These are phyloP conservation scores for Saccharomyces hybrid DNA, from an alignment of 1,139 yeast genomes.

Conservation along the genomic window DNA sequence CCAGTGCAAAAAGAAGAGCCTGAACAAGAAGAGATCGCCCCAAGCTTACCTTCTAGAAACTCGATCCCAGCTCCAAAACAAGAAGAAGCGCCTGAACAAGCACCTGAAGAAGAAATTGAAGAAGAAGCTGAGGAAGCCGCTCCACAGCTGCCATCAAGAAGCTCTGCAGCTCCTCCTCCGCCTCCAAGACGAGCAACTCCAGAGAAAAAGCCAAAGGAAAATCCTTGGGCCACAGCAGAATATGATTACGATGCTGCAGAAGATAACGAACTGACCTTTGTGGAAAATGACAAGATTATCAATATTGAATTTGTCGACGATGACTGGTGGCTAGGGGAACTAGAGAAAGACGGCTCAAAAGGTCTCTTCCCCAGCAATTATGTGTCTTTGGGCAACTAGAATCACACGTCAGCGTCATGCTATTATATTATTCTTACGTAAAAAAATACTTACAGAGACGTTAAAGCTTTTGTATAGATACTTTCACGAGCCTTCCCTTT, in stretches of 20 bases:
- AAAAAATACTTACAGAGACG: not conserved
- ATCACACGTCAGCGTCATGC: not conserved
- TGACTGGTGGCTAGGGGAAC: constrained; percentile 94
- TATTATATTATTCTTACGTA: not conserved
- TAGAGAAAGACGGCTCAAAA: constrained; percentile 51
- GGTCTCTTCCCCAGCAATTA: constrained; percentile 91
- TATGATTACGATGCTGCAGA: constrained; percentile 85
- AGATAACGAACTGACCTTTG: constrained; percentile 78
- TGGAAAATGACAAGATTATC: constrained; percentile 71
- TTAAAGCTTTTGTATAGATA: not conserved
- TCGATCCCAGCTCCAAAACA: constrained; percentile 1
- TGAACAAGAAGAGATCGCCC: constrained; percentile 22
- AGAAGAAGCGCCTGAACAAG: constrained; percentile 11
- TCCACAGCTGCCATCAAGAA: constrained; percentile 13
- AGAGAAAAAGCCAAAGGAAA: constrained; percentile 29
- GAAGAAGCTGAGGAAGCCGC: constrained; percentile 6
- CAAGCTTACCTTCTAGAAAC: constrained; percentile 14
- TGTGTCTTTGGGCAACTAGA: constrained; percentile 42
- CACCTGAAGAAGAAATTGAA: constrained; percentile 19
- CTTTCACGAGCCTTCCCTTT: not conserved
- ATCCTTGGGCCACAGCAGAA: constrained; percentile 64
- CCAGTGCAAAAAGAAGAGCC: constrained; percentile 14
- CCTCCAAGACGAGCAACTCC: constrained; percentile 29
- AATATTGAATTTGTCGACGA: constrained; percentile 87
- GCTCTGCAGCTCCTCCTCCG: constrained; percentile 26